Base-by-base conservation (phyloP, 1,139 yeast species). In the Debaryomyces fabryi region DNA sequence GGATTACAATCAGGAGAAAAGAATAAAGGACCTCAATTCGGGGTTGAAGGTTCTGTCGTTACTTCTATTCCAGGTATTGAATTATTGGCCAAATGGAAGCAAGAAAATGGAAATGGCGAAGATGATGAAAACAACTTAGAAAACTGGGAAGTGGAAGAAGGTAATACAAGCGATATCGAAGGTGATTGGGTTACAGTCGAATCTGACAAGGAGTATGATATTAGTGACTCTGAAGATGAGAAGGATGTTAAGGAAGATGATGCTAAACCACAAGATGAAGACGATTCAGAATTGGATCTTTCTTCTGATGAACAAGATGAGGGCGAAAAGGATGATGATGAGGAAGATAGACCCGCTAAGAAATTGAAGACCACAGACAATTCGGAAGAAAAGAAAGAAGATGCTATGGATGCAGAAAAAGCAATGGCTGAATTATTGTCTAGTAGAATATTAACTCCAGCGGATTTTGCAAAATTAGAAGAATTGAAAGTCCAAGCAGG, bases 391-490 rank as follows among this genome's bases (percentile, higher is more conserved):
- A 48, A 70, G 27, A 50, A 53, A 21, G 53, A 48, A 15, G 50
- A 48, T 35, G 55, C 50, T 36, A 57, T 41, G n/a, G 59, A 62
- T 33, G 64, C 76, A 24, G 69, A 74, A 52, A 60, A 69, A 44
- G 86, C 86, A 1, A 77, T 86, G 68, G 73, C 76, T 53, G 85
- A 85, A 48, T 64, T 91, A 39, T 85, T 95, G 37, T 75, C 92
- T 2, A 74, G 85, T 15, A 81, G 90, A 57, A 88, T 93, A 52
- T 78, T 93, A 57, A 93, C 99, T 0, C 99, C 99, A 21, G 98
- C 98, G 0, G 99, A 93, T 74, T 93, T 92, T 66, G 96, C 96
- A 57, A 92, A 92, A 69, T 77, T 93, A 58, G 95, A 91, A 60
- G 97, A 93, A 67, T 79, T 93, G 58, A 82, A 85, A 62, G 78